A percentile compares a stretch with the other conserved stretches of the same genome.
These are phyloP conservation scores for Coriolopsis trogii DNA, from an alignment of 1,284 basidiomycete species.

Conservation along the genomic window DNA sequence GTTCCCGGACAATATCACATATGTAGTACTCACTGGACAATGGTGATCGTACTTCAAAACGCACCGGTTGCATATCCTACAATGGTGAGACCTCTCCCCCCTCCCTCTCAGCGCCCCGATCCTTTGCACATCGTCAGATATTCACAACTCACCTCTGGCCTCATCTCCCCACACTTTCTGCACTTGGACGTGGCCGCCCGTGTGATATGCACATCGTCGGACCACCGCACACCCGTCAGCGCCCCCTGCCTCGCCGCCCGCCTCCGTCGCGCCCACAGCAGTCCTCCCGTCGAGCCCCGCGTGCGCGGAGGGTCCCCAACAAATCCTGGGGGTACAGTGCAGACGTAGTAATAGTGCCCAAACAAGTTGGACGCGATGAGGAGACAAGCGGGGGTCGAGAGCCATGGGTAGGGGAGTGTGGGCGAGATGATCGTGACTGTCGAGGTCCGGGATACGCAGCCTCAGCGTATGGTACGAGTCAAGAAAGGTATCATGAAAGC, in stretches of 20 bases:
- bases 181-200: constrained; percentile 62
- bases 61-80: constrained; percentile 90
- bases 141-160: constrained; percentile 75
- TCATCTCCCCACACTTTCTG: constrained; percentile 66
- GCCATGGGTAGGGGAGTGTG: constrained; percentile 49
- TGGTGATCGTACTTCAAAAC: constrained; percentile 96
- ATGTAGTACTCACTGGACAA: constrained; percentile 70
- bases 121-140: background rate
- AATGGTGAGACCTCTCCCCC: constrained; percentile 89
- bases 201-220: constrained; percentile 51
- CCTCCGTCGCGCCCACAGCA: constrained; percentile 58
- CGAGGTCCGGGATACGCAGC: background rate
- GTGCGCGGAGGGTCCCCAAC: constrained; percentile 52
- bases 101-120: background rate
- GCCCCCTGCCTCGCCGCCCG: constrained; percentile 26
- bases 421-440: constrained; percentile 78
- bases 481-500: background rate
- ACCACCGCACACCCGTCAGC: constrained; percentile 43
- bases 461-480: background rate
- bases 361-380: constrained; percentile 81
- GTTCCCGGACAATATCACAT: background rate
- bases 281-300: constrained; percentile 36
- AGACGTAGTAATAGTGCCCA: constrained; percentile 84
- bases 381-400: constrained; percentile 68
- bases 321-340: constrained; percentile 78